Conservation (phyloP, 2,329 filamentous ascomycete genomes). For the Passalora sequoiae region DNA sequence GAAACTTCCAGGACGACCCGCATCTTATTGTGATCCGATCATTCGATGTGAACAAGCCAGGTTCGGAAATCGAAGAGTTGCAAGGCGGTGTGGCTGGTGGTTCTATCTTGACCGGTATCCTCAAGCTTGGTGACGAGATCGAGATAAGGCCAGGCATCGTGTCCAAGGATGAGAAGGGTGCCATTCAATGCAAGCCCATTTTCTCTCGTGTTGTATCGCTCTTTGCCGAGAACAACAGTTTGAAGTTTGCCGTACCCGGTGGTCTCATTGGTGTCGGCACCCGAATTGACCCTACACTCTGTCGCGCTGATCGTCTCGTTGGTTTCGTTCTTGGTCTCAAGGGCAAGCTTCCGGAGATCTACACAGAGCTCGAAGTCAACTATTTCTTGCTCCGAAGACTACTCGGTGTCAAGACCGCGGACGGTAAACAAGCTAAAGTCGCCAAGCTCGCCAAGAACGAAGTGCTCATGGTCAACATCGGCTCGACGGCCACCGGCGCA, state of each 20-base stretch:
- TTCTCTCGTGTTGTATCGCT: constrained; percentile 91
- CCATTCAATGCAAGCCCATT: constrained; percentile 94
- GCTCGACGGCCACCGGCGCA: constrained; percentile 91
- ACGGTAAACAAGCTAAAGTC: constrained; percentile 99
- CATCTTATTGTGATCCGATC: constrained; percentile 99
- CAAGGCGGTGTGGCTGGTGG: constrained; percentile 99
- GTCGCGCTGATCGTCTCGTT: constrained; percentile 96
- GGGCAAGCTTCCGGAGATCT: constrained; percentile 90
- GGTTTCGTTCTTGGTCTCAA: constrained; percentile 95
- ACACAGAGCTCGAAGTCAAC: constrained; percentile 97
- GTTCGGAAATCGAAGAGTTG: constrained; percentile 95
- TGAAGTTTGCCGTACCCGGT: constrained; percentile 96
- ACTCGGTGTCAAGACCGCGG: constrained; percentile 93
- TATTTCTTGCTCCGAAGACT: constrained; percentile 95
- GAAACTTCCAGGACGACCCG: constrained; percentile 86
- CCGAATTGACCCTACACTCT: constrained; percentile 92
- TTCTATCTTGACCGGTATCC: constrained; percentile 88
- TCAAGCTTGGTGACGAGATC: constrained; percentile 96
- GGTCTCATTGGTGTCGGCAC: constrained; percentile 98
- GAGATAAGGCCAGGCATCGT: constrained; percentile 99
- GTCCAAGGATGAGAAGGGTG: constrained; percentile 85
- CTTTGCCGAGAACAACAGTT: constrained; percentile 95
- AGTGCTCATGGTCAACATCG: constrained; percentile 99
- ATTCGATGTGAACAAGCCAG: constrained; percentile 99
- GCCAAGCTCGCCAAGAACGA: constrained; percentile 98